These are phyloP conservation scores for Nemania sp. DNA, from an alignment of 2,329 filamentous ascomycete genomes.

Conservation along the genomic window DNA sequence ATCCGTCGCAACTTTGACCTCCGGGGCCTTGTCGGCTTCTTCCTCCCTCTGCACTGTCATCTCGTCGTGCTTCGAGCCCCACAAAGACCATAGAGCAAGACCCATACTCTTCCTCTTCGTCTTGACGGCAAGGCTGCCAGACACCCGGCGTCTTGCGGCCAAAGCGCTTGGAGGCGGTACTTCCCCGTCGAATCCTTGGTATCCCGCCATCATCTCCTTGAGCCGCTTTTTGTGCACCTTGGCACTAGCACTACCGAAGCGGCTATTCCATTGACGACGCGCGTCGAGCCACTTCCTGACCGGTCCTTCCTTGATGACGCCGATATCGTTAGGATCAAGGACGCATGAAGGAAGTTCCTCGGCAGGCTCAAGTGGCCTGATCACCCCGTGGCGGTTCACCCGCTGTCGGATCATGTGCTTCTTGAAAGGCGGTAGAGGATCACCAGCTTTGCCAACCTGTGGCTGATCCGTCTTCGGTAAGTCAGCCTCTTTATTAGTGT, in stretches of 20 bases:
- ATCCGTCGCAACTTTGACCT: conserved; percentile 41
- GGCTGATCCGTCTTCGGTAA: conserved; percentile 27
- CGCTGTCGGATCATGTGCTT: conserved; percentile 91
- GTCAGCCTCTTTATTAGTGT: conserved; percentile 28
- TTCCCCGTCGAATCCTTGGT: conserved; percentile 73
- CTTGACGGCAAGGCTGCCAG: conserved; percentile 52
- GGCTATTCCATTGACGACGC: conserved; percentile 73
- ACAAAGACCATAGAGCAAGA: conserved; percentile 79
- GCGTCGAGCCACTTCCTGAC: conserved; percentile 81
- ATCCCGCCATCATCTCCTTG: conserved; percentile 72
- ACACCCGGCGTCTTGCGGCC: conserved; percentile 66
- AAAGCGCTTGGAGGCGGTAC: conserved; percentile 81
- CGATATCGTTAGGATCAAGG: conserved; percentile 67
- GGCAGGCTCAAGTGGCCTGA: conserved; percentile 67
- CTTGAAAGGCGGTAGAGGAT: conserved; percentile 77
- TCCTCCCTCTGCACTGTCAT: conserved; percentile 65
- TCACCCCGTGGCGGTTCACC: conserved; percentile 75
- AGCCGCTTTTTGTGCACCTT: conserved; percentile 74
- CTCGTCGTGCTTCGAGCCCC: conserved; percentile 89
- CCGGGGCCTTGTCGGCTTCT: conserved; percentile 48
- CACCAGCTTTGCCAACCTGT: conserved; percentile 81
- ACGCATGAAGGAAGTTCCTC: conserved; percentile 67
- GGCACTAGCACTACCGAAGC: conserved; percentile 69
- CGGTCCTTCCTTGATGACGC: conserved; percentile 77
- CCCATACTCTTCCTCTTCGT: conserved; percentile 67